These are phyloP conservation scores for Abrus precatorius DNA, from an alignment of 306 rosid genomes.

Conservation along the genomic window DNA sequence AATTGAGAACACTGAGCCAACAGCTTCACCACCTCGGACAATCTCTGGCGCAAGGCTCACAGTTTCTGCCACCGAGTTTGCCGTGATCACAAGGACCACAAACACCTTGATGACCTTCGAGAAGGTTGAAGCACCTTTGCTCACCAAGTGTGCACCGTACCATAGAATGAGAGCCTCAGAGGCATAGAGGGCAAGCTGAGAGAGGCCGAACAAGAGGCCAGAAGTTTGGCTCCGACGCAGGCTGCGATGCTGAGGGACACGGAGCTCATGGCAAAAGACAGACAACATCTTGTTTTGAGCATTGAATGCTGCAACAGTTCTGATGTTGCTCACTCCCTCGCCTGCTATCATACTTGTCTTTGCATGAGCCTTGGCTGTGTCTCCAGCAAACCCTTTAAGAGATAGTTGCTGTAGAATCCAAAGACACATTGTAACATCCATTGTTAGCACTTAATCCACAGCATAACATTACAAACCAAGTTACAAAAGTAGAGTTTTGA, in stretches of 20 bases:
- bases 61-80: conserved; percentile 98
- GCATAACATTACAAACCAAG: neutral
- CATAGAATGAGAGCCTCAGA: conserved; percentile 94
- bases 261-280: conserved; percentile 79
- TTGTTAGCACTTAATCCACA: conserved; percentile 42
- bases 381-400: conserved; percentile 98
- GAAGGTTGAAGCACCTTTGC: conserved; percentile 85
- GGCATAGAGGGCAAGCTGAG: conserved; percentile 90
- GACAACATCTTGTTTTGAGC: conserved; percentile 87
- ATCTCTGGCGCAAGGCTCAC: conserved; percentile 99
- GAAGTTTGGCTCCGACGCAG: conserved; percentile 88
- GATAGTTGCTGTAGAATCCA: conserved; percentile 84
- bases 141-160: conserved; percentile 94
- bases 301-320: conserved; percentile 98
- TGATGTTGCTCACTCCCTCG: conserved; percentile 96
- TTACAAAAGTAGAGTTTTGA: neutral
- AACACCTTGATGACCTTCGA: conserved; percentile 94
- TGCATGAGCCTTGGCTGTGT: conserved; percentile 99
- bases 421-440: conserved; percentile 12
- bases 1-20: conserved; percentile 91
- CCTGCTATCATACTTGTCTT: conserved; percentile 99
- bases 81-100: conserved; percentile 90
- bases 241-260: conserved; percentile 75
- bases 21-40: conserved; percentile 93
- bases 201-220: conserved; percentile 82